Base-by-base conservation (phyloP, 2,329 filamentous ascomycete genomes). In the Tetracladium maxilliforme region DNA sequence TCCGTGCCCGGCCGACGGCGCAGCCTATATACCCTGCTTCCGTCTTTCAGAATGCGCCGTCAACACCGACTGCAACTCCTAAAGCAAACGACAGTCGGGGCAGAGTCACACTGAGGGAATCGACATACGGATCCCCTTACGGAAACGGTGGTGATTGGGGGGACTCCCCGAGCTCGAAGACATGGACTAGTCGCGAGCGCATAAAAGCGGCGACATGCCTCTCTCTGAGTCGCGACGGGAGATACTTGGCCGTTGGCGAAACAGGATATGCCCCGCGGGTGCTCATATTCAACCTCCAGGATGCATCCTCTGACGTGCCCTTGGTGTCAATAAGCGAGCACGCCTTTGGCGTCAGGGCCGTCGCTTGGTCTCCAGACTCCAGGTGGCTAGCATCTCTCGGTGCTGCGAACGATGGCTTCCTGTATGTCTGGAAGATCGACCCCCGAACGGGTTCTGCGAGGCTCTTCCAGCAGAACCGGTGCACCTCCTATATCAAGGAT, bases 131-230 rank as follows among this genome's bases (percentile, higher is more conserved):
- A 11, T 47, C 40, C 48, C 29, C 30, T 32, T 7, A 38, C 49
- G 28, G 41, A 42, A 7, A 42, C 38, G 25, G 30, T 46, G 7
- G 68, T n/a, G n/a, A 71, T 34, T 67, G 63, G 57, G 48, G 59
- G 9, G 86, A 94, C 23, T 68, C 67, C 3, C 56, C 67, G 5
- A 49, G 52, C 20, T 72, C 67, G 25, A 82, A 75, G 46, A 82
- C 77, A 9, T 87, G 82, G 76, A 84, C 81, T 2, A 90, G 82
- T 28, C 72, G 82, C 35, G 90, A 95, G 49, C 72, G 84, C 36
- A 86, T 95, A 45, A 95, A 95, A 54, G 81, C 90, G 11, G 83
- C 86, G 3, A 93, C 86, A 5, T 92, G 86, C 42, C 67, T 98
- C 14, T 77, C 83, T 13, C 64, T 98, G 35, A 94, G 84, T 44